Evolutionary conservation across 179 eudicot genomes (phyloP).

Genomic region (Drosera spatulata): DNA sequence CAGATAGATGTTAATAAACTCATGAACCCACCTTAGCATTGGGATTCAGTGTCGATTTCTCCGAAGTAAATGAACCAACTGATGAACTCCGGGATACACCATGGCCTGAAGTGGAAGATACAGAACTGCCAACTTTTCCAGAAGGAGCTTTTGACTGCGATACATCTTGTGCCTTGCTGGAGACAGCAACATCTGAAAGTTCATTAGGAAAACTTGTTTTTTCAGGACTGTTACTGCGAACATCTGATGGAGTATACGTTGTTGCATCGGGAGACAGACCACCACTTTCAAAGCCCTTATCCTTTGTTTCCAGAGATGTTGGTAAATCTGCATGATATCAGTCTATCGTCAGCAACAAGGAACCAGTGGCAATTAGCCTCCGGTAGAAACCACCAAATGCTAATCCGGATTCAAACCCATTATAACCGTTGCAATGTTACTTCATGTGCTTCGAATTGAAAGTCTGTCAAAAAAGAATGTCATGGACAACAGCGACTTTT

Average conservation of each 20-base stretch:
- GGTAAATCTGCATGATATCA: conserved; percentile 30
- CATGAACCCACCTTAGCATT: conserved; percentile 62
- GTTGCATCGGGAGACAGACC: conserved; percentile 34
- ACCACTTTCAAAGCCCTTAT: conserved; percentile 31
- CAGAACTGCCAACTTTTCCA: conserved; percentile 49
- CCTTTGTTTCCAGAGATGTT: conserved; percentile 22
- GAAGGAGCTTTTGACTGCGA: conserved; percentile 27
- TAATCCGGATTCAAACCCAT: not conserved
- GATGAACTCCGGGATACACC: conserved; percentile 81
- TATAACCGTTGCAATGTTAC: not conserved
- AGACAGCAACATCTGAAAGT: conserved; percentile 22
- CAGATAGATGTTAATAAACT: too few species aligned
- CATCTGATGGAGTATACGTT: conserved; percentile 28
- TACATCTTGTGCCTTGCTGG: conserved; percentile 28
- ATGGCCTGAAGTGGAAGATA: conserved; percentile 54
- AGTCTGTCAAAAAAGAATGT: not conserved
- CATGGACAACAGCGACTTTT: not conserved
- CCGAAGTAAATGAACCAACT: conserved; percentile 69
- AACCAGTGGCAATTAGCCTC: not conserved
- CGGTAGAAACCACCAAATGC: too few species aligned
- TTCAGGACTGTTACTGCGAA: conserved; percentile 29
- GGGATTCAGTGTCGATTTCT: conserved; percentile 83
- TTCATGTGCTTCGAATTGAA: not conserved
- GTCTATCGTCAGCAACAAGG: not conserved
- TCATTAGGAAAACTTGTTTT: conserved; percentile 28